Percentiles rank a stretch among this genome's conserved stretches.
phyloP scores from a whole-genome alignment of 148 eudicot genomes.

The Arbutus unedo region DNA sequence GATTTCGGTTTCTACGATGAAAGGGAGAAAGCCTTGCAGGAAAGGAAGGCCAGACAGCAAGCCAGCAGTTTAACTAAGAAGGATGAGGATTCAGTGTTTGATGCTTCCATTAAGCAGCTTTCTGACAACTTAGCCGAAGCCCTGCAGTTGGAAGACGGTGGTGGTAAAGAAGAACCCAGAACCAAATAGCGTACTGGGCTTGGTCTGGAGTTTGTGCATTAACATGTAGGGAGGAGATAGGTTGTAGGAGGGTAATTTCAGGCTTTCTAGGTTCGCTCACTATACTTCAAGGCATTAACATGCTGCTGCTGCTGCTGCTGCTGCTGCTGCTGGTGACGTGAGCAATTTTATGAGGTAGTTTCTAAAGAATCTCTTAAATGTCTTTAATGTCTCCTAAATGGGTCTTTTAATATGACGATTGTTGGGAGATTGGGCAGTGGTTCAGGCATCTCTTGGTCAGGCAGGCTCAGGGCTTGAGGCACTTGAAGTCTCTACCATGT shows the following conservation, averaged over 20 bases:
- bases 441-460: neutral
- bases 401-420: neutral
- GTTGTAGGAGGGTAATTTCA: neutral
- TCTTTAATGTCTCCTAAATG: neutral
- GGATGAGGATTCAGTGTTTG: slow-evolving; percentile 29
- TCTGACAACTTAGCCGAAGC: slow-evolving; percentile 64
- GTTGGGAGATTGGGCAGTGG: neutral
- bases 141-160: slow-evolving; percentile 61
- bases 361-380: neutral
- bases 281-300: neutral
- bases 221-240: neutral
- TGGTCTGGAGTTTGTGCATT: slow-evolving; percentile 2
- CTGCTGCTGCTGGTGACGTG: slow-evolving; percentile 1
- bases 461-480: neutral
- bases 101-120: slow-evolving; percentile 51
- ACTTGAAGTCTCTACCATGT: neutral
- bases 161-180: slow-evolving; percentile 30
- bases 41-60: slow-evolving; percentile 69
- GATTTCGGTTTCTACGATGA: slow-evolving; percentile 83
- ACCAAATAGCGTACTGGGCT: slow-evolving; percentile 22
- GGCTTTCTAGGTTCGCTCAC: neutral
- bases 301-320: slow-evolving; percentile 3
- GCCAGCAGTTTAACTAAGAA: slow-evolving; percentile 34
- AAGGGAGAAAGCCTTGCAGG: slow-evolving; percentile 68
- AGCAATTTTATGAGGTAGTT: slow-evolving; percentile 10